Base-by-base conservation (phyloP, 108 stramenopile species). In the Bacterosira constricta region DNA sequence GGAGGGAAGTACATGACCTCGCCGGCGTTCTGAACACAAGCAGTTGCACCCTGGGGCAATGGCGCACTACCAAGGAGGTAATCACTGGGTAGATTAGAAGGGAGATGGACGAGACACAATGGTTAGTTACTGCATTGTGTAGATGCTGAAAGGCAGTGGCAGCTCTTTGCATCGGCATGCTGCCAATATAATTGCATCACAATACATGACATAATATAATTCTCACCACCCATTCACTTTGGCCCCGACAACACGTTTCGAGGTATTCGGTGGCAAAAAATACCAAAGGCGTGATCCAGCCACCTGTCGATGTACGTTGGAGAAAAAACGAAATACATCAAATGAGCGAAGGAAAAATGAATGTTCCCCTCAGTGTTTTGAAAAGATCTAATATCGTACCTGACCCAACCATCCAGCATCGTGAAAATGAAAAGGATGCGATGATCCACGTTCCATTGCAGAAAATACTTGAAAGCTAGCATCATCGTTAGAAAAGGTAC, bases 381-480 rank as follows among this genome's bases (percentile, higher is more conserved):
- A n/a, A n/a, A n/a, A n/a, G n/a, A n/a, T n/a, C n/a, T n/a, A 49
- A 49, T 6, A 11, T 11, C 44, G 42, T 2, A 75, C 73, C 68
- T 79, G 78, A 39, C 66, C 79, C 15, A 84, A 37, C 79, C 79
- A 80, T 13, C 71, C 51, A 55, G 75, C 79, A 50, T 75, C 83
- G 35, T 84, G 83, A 52, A 46, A 42, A 69, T 84, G 83, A 55
- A 84, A 80, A 45, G 70, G 49, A 68, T 84, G 77, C 9, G 57
- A 77, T 34, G 55, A 21, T 1, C 66, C 65, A 11, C 47, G 26
- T 3, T 50, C 36, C 75, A 84, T 63, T 55, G 71, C 71, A 15
- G 58, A 62, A 30, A 84, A 77, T 8, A 84, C 75, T 37, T 46
- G 0, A 69, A 84, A 84, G 10, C 75, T n/a, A n/a, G n/a, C n/a